Conservation (phyloP, 1,284 basidiomycete genomes). For the Ustilago sp. region DNA sequence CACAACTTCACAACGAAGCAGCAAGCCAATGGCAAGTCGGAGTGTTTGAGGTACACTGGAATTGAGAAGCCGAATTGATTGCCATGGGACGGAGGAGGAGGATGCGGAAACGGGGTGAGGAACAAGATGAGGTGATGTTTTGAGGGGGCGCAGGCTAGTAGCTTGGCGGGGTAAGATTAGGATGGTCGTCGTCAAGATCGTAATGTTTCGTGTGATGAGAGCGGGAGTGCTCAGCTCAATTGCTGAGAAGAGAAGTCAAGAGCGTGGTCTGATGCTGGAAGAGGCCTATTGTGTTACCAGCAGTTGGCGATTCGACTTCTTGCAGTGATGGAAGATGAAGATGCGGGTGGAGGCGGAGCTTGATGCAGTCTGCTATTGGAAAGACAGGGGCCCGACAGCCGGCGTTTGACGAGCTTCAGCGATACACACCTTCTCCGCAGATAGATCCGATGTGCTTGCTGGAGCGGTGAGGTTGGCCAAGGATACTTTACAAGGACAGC, state of each 20-base stretch:
- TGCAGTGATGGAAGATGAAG: background rate
- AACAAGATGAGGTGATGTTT: background rate
- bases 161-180: background rate
- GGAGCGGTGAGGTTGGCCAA: background rate
- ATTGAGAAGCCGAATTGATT: background rate
- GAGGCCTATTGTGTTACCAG: background rate
- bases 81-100: background rate
- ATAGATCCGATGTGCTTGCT: background rate
- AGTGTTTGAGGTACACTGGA: background rate
- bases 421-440: background rate
- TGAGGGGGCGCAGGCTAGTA: background rate
- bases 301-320: background rate
- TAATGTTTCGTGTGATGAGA: slow-evolving; percentile 21
- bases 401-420: background rate
- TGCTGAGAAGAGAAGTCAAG: background rate
- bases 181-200: slow-evolving; percentile 30
- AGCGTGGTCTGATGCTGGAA: background rate
- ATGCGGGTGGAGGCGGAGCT: background rate
- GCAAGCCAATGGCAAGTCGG: background rate
- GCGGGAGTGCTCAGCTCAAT: background rate
- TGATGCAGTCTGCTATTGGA: background rate
- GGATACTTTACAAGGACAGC: background rate
- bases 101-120: background rate
- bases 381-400: background rate
- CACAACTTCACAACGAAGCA: slow-evolving; percentile 1